Conservation (phyloP, 306 rosid species). For the Macrotyloma uniflorum region DNA sequence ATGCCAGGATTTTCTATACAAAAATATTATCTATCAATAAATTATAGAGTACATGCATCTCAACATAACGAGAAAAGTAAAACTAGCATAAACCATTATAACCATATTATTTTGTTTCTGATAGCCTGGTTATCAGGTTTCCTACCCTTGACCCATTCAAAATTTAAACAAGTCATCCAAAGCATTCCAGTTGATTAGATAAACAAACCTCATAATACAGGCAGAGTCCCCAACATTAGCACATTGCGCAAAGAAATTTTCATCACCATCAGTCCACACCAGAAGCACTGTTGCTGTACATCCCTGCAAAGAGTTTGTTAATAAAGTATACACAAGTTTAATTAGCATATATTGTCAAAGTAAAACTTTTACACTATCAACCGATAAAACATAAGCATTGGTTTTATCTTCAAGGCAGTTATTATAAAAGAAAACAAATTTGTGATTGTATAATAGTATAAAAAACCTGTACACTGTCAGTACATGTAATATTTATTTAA, state of each 20-base stretch:
- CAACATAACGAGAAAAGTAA: slow-evolving; percentile 10
- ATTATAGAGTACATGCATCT: not conserved
- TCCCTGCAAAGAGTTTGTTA: slow-evolving; percentile 65
- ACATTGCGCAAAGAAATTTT: slow-evolving; percentile 82
- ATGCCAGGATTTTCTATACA: not conserved
- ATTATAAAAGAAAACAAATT: not conserved
- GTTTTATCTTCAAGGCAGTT: not conserved
- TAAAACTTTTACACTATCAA: not conserved
- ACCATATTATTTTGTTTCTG: slow-evolving; percentile 18
- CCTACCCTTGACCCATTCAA: slow-evolving; percentile 36
- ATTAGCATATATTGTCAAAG: not conserved
- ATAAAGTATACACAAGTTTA: not conserved
- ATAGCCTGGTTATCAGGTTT: slow-evolving; percentile 10
- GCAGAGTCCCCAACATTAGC: slow-evolving; percentile 97
- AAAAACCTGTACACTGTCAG: not conserved
- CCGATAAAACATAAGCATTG: not conserved
- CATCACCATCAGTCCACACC: slow-evolving; percentile 73
- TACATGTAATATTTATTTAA: not conserved
- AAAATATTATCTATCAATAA: slow-evolving; percentile 11
- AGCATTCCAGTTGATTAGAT: slow-evolving; percentile 31
- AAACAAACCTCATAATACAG: slow-evolving; percentile 79
- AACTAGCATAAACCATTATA: slow-evolving; percentile 17
- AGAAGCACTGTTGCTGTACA: slow-evolving; percentile 97
- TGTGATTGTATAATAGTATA: not conserved
- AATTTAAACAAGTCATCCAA: slow-evolving; percentile 28